Evolutionary conservation across 1,284 basidiomycete species (phyloP), one percentile per base, ranked within the genome.

Genomic region (Rhodotorula sp.): DNA sequence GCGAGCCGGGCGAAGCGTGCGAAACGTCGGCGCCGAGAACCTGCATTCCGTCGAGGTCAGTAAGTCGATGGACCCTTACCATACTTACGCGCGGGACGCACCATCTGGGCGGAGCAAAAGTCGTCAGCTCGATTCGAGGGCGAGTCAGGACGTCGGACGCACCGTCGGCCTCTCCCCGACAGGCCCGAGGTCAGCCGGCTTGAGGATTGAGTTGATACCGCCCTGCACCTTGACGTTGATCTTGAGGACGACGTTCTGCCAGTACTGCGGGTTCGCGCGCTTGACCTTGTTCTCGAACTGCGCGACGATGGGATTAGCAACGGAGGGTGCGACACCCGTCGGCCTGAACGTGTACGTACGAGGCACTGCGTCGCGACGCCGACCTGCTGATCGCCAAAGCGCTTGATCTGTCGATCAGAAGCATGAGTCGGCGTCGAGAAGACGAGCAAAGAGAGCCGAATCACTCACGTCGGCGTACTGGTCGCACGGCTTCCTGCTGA

Each of bases 11-110:
- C n/a, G 68, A 88, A 27, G 90, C 90, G 81, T 92, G 91, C 1
- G 90, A 91, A 23, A 92, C 91, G 78, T 92, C 91, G 81, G 91
- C 90, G 9, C 91, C 91, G 46, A 92, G 86, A 88, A 92, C 92
- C 0, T 62, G 42, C 21, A 12, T 7, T 12, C 50, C 10, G n/a
- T 23, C 16, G 57, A 27, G 57, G 16, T 23, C 34, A 9, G 7
- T 1, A 41, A 10, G 19, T 5, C 2, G 53, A n/a, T n/a, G n/a
- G n/a, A n/a, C n/a, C n/a, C n/a, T n/a, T n/a, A n/a, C n/a, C n/a
- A n/a, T n/a, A n/a, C n/a, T n/a, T 8, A 10, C 3, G 55, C 34
- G 41, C 7, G 19, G 7, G 55, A 44, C 49, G 42, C 23, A 66
- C 54, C 4, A 58, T 91, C 12, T 34, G 34, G 34, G 34, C 34